Evolutionary conservation across 192 early-diverging fungal species (phyloP), one percentile per base, ranked within the genome.

Genomic region (Mortierella claussenii): DNA sequence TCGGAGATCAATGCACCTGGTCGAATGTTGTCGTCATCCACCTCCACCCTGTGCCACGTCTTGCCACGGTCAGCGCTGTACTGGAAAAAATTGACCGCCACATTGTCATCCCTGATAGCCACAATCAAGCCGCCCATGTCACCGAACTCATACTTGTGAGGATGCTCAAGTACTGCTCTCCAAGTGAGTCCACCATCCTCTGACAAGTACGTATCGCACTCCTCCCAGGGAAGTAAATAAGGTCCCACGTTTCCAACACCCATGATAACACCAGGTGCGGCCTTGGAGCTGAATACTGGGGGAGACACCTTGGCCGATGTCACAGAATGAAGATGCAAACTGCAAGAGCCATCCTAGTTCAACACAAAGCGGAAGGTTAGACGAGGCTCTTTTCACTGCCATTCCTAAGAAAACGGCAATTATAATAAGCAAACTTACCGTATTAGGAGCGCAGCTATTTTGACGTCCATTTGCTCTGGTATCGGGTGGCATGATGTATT

Each of bases 241-340:
- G 80, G 31, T 23, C 96, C 95, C 12, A 95, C 96, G 58, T 82
- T 93, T 21, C 97, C 97, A 21, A 98, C 94, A 34, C 94, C 97
- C 82, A 97, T 70, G n/a, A 98, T 70, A 12, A 95, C 81, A 48
- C 97, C 97, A 8, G 94, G 86, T 37, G 95, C 89, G 7, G 88
- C 80, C 18, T 79, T 62, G 1, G 90, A 85, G 21, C 91, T 91
- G 68, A 93, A 95, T 9, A 96, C 83, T 13, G 83, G 83, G 7
- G 94, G 94, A 23, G 85, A 64, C 47, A 92, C 87, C 31, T 84
- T 84, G 6, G 82, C 70, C 2, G 84, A 82, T 1, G 94, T 96
- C 15, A 94, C 83, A 9, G 93, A 95, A 69, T 96, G 95, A 24
- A 98, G 79, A 67, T 96, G 95, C 58, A 98, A 81, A 6, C 89